Conservation (phyloP, 768 basidiomycete species). For the Sporobolomyces phaffii region DNA sequence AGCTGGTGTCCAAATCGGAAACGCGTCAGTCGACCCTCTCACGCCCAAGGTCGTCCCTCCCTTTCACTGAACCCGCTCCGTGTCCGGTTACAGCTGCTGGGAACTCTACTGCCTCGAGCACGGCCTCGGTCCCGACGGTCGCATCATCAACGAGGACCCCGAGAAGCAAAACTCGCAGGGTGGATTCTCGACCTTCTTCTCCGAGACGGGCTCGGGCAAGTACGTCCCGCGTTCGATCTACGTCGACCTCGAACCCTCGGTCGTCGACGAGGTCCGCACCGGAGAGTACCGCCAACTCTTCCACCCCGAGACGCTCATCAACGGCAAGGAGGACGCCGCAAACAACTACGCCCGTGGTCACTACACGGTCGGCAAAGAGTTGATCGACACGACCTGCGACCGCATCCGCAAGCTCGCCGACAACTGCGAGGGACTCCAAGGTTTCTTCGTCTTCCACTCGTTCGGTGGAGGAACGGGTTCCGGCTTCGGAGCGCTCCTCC, state of each 20-base stretch:
- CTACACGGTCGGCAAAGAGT: constrained; percentile 76
- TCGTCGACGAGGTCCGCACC: constrained; percentile 59
- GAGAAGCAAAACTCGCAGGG: constrained; percentile 50
- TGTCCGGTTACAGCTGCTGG: constrained; percentile 48
- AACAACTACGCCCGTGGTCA: constrained; percentile 72
- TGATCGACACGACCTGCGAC: constrained; percentile 95
- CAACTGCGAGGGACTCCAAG: constrained; percentile 95
- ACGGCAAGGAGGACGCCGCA: constrained; percentile 98
- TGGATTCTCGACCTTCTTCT: constrained; percentile 99
- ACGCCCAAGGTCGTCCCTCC: constrained; percentile 58
- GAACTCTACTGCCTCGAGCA: constrained; percentile 99
- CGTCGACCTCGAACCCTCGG: constrained; percentile 61
- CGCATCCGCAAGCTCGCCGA: constrained; percentile 93
- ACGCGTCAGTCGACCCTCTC: constrained; percentile 59
- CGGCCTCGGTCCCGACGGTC: constrained; percentile 55
- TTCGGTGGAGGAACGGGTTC: constrained; percentile 99
- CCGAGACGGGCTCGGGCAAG: constrained; percentile 72
- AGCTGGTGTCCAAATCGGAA: constrained; percentile 80
- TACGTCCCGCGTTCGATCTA: constrained; percentile 89
- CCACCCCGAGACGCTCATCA: constrained; percentile 97
- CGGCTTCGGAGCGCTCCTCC: constrained; percentile 93
- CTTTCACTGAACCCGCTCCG: neutral
- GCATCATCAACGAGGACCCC: constrained; percentile 39
- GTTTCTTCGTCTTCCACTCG: constrained; percentile 99
- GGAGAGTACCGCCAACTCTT: constrained; percentile 94